Conservation (phyloP, 208 protist genomes). For the Crithidia acanthocephali region DNA sequence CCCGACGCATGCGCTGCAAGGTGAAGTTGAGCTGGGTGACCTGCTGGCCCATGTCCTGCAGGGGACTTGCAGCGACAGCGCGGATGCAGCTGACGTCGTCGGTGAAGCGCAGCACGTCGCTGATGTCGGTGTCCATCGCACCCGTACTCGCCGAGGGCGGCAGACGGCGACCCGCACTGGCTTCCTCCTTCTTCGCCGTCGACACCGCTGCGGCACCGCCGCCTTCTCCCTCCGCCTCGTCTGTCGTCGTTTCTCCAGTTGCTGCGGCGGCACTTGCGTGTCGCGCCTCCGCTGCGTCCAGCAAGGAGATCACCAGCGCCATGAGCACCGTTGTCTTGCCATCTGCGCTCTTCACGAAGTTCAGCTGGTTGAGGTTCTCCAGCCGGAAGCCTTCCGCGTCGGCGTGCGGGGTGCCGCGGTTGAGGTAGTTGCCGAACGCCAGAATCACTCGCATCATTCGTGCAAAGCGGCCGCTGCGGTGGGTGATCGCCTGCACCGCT, state of each 20-base stretch:
- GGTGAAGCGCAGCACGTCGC: slow-evolving; percentile 51
- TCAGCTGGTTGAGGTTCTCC: slow-evolving; percentile 73
- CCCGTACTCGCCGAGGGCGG: background rate
- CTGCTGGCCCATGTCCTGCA: slow-evolving; percentile 68
- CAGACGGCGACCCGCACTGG: background rate
- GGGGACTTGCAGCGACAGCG: slow-evolving; percentile 35
- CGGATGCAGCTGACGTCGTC: slow-evolving; percentile 58
- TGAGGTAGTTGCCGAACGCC: slow-evolving; percentile 78
- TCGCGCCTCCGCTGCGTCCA: slow-evolving; percentile 18
- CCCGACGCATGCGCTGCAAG: slow-evolving; percentile 75
- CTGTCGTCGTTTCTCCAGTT: background rate
- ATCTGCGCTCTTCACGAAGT: slow-evolving; percentile 72
- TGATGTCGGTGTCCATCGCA: background rate
- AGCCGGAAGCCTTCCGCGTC: slow-evolving; percentile 72
- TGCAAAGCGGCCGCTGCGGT: slow-evolving; percentile 58
- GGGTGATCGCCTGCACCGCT: slow-evolving; percentile 48
- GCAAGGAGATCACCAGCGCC: slow-evolving; percentile 59
- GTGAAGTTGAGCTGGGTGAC: slow-evolving; percentile 67
- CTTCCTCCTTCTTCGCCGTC: background rate
- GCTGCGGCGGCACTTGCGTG: background rate
- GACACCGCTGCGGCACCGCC: background rate
- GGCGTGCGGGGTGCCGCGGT: slow-evolving; percentile 64
- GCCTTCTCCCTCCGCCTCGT: background rate
- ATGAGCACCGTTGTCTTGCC: slow-evolving; percentile 80
- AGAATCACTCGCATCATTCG: slow-evolving; percentile 56